Base-by-base conservation (phyloP, 2,329 filamentous ascomycete species). In the Pseudogymnoascus sp. region DNA sequence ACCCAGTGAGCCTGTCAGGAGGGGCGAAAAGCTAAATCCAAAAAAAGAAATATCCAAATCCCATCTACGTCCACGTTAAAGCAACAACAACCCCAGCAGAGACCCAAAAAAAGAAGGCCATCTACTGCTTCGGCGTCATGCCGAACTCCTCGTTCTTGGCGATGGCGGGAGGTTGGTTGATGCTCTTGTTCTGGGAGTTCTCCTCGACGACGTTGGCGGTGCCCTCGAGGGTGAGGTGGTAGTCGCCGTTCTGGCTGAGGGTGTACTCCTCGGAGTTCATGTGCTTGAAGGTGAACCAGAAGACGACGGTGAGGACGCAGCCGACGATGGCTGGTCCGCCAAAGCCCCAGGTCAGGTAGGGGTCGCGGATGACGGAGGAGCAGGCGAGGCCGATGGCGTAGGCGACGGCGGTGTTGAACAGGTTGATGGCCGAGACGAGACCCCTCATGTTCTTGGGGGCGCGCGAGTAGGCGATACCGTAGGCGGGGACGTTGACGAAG, bases 401-500 rank as follows among this genome's bases (percentile, higher is more conserved):
- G 42, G 79, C 77, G 64, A 82, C 67, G 57, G 78, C 77, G 1
- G 75, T 76, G 69, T 71, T 79, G 72, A 81, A 78, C 4, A 81
- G 71, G 70, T 81, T 81, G 65, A 82, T 71, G 7, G 79, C 78
- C 1, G 79, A 79, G 1, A 82, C 79, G 15, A 82, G 71, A 67
- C 79, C 78, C 65, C 79, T 74, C 80, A 82, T 82, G 70, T 82
- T 82, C 60, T 76, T 71, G 2, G 80, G 80, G 1, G 80, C 78
- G 9, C 79, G 76, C 1, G 80, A 78, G 71, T 82, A 83, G 1
- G 81, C 80, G 64, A 83, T 78, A 65, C 78, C 80, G 69, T 78
- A 82, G 1, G 80, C 80, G 0, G 79, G 78, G 2, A 81, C 79
- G 70, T 80, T 80, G 69, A 80, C 72, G 68, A 81, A 80, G 19